Evolutionary conservation across 257 asterid species (phyloP).

Genomic region (Nicotiana otophora): DNA sequence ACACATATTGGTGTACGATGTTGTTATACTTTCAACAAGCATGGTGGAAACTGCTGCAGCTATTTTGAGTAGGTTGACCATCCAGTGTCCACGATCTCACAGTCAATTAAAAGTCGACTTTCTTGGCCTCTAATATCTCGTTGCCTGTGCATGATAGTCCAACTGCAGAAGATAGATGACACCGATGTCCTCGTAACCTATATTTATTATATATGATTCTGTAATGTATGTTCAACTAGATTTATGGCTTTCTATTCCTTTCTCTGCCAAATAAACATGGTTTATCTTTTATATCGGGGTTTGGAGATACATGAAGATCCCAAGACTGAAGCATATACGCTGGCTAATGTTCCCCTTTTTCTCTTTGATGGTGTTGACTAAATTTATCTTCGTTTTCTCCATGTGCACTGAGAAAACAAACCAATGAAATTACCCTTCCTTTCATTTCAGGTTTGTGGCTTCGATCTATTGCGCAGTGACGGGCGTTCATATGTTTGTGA

Average conservation of each 20-base stretch:
- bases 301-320: neutral
- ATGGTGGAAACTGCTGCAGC: neutral
- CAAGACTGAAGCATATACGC: neutral
- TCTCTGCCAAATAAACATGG: neutral
- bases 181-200: neutral
- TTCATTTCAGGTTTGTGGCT: slow-evolving; percentile 88
- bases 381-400: neutral
- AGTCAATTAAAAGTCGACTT: neutral
- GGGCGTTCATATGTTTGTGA: slow-evolving; percentile 98
- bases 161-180: slow-evolving; percentile 1
- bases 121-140: neutral
- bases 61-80: neutral
- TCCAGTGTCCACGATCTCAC: neutral
- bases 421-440: neutral
- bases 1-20: neutral
- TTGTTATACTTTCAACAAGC: neutral
- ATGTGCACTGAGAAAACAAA: neutral
- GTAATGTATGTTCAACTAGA: neutral
- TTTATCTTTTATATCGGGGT: neutral
- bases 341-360: neutral
- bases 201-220: neutral
- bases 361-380: neutral
- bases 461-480: slow-evolving; percentile 94
- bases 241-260: neutral
- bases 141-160: neutral